phyloP scores from a whole-genome alignment of 495 filamentous ascomycete genomes.

The Parathielavia hyrcaniae region DNA sequence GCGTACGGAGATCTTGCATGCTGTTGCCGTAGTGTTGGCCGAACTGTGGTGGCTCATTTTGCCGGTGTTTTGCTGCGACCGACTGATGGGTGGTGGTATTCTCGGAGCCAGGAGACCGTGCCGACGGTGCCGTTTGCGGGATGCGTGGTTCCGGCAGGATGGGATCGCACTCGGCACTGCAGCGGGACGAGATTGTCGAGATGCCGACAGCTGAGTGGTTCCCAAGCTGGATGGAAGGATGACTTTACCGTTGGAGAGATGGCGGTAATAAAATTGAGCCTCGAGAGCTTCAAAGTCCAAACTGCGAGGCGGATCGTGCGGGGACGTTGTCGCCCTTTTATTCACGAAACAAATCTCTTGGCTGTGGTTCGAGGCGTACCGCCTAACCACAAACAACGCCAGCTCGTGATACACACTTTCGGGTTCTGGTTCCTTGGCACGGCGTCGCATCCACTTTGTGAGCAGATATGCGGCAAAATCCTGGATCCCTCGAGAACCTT shows the following conservation, averaged over 20 bases:
- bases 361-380: no score
- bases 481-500: no score
- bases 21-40: not conserved
- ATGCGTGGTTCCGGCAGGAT: not conserved
- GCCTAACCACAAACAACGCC: not conserved
- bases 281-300: no score
- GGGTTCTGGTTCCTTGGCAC: not conserved
- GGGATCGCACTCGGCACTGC: not conserved
- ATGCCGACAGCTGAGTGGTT: not conserved
- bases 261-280: no score
- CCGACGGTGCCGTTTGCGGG: not conserved
- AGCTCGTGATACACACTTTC: not conserved
- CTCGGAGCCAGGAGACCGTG: not conserved
- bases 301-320: no score
- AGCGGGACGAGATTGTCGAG: not conserved
- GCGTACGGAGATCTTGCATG: conserved; percentile 26
- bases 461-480: conserved; percentile 18
- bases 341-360: no score
- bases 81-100: not conserved
- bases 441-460: not conserved
- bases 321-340: no score
- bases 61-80: not conserved
- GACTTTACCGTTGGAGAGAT: no score
- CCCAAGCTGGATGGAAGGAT: not conserved
- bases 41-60: conserved; percentile 21